These are phyloP conservation scores for Lachnellula arida DNA, from an alignment of 2,329 filamentous ascomycete genomes.

Conservation along the genomic window DNA sequence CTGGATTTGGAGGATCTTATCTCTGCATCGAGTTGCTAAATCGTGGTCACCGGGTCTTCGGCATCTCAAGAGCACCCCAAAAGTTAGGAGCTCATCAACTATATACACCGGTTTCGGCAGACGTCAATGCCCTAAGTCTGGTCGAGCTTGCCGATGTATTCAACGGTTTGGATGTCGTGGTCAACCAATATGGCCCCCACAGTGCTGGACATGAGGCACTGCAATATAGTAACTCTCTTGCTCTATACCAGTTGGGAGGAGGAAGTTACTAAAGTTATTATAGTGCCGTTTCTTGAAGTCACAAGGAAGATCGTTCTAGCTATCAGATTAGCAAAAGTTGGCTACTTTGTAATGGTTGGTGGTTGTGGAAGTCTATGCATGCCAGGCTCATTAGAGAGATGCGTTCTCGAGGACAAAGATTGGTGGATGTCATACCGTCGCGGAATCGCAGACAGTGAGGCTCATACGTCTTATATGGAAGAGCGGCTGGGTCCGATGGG, in stretches of 20 bases:
- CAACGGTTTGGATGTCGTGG: not conserved
- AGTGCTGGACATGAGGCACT: not conserved
- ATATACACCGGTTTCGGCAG: not conserved
- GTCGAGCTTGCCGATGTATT: not conserved
- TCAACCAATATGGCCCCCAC: not conserved
- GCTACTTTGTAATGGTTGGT: not conserved
- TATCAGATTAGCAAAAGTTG: not conserved
- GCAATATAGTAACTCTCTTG: not conserved
- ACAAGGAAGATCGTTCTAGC: not conserved
- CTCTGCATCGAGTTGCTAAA: not conserved
- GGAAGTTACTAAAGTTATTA: not conserved
- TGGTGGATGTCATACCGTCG: not conserved
- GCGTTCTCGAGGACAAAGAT: not conserved
- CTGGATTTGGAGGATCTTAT: not conserved
- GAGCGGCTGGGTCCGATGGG: not conserved
- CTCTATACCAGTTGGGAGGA: not conserved
- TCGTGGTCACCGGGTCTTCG: not conserved
- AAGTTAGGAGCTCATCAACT: not conserved
- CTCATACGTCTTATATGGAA: not conserved
- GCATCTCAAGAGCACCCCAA: not conserved
- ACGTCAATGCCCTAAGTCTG: not conserved
- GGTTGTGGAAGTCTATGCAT: not conserved
- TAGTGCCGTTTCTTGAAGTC: not conserved
- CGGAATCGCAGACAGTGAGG: not conserved
- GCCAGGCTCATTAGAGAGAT: not conserved